These are phyloP conservation scores for Botrytis tulipae DNA, from an alignment of 2,329 filamentous ascomycete species.

Conservation along the genomic window DNA sequence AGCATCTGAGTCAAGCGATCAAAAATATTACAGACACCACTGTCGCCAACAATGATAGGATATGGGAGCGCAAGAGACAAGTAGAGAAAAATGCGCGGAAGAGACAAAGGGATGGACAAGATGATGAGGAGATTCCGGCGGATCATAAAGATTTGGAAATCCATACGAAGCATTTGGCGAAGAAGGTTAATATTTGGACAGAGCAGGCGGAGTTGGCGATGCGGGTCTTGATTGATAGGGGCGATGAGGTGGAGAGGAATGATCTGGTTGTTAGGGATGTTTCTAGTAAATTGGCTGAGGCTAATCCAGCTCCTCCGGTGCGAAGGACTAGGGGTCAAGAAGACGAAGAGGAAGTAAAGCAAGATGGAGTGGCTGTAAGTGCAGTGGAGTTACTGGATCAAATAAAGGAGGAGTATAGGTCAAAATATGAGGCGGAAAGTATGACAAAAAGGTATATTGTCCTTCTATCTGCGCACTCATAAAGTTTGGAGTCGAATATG, in stretches of 20 bases:
- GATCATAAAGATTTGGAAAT: conserved; percentile 40
- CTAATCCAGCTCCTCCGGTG: conserved; percentile 32
- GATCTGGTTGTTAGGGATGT: conserved; percentile 36
- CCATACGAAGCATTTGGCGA: conserved; percentile 43
- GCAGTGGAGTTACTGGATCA: conserved; percentile 41
- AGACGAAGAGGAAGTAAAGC: conserved; percentile 41
- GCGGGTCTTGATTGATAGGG: conserved; percentile 56
- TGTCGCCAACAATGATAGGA: conserved; percentile 54
- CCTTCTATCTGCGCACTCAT: neutral
- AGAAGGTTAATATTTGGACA: conserved; percentile 51
- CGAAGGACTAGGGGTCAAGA: conserved; percentile 27
- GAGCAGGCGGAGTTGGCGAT: conserved; percentile 56
- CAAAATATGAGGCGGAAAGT: conserved; percentile 41
- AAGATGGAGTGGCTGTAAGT: conserved; percentile 41
- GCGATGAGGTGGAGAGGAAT: conserved; percentile 44
- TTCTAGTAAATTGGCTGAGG: conserved; percentile 33
- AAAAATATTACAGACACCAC: conserved; percentile 49
- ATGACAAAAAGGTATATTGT: conserved; percentile 43
- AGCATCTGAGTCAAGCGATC: conserved; percentile 48
- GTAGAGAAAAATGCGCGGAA: conserved; percentile 32
- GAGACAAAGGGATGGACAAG: conserved; percentile 36
- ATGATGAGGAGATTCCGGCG: conserved; percentile 40
- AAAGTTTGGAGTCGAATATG: neutral
- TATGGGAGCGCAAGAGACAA: conserved; percentile 37
- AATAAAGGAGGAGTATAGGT: conserved; percentile 39